phyloP scores from a whole-genome alignment of 1,284 basidiomycete species.

The Athelia sp. region DNA sequence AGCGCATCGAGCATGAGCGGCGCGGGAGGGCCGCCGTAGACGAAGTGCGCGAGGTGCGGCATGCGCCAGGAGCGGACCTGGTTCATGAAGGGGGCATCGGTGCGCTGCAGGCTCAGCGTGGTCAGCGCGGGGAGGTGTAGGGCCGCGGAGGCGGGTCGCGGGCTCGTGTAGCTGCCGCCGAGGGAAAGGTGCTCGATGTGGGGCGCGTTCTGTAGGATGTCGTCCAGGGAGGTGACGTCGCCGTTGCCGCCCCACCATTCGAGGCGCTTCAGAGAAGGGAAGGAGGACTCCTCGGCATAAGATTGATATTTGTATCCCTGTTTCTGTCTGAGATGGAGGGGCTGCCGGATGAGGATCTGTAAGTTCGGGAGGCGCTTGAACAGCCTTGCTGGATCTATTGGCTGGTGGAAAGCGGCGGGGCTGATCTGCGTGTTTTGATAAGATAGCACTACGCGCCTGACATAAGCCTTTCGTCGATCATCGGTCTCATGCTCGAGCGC shows the following conservation, averaged over 20 bases:
- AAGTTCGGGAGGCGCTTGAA: conserved; percentile 45
- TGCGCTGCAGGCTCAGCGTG: conserved; percentile 47
- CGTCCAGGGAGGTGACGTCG: conserved; percentile 57
- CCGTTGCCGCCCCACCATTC: conserved; percentile 65
- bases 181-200: conserved; percentile 54
- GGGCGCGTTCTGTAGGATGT: conserved; percentile 48
- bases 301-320: conserved; percentile 43
- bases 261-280: conserved; percentile 52
- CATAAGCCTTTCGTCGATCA: not conserved
- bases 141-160: conserved; percentile 17
- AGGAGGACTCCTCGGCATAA: conserved; percentile 36
- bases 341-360: conserved; percentile 45
- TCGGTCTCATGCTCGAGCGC: not conserved
- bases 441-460: not conserved
- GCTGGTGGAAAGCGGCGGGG: too few relatives aligned
- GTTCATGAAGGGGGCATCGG: conserved; percentile 45
- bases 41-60: conserved; percentile 43
- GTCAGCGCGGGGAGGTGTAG: conserved; percentile 36
- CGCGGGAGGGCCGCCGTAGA: conserved; percentile 30
- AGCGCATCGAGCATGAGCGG: conserved; percentile 33
- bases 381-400: too few relatives aligned
- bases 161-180: conserved; percentile 35
- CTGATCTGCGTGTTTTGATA: too few relatives aligned
- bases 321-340: conserved; percentile 25
- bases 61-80: conserved; percentile 47